A percentile compares a stretch with the other conserved stretches of the same genome.
Conservation (phyloP, 257 asterid species). For the Capsicum pubescens region DNA sequence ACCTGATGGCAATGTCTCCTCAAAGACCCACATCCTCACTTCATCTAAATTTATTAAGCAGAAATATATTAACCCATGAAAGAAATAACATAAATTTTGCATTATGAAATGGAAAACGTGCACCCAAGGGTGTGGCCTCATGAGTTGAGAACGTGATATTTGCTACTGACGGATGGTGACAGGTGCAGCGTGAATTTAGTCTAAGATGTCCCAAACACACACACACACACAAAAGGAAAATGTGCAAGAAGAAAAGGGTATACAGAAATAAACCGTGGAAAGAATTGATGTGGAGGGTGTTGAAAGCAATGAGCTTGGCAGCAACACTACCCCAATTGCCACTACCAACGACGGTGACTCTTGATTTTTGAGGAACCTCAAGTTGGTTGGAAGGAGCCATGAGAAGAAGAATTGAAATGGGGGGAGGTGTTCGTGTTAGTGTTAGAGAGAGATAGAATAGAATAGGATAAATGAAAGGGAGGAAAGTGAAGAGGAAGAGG, state of each 20-base stretch:
- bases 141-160: too few species aligned
- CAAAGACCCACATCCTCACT: conserved; percentile 90
- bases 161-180: too few species aligned
- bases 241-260: too few species aligned
- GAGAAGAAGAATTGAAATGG: background rate
- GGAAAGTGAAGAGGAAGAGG: background rate
- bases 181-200: too few species aligned
- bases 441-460: background rate
- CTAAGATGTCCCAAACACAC: too few species aligned
- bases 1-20: conserved; percentile 68
- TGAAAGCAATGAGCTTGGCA: conserved; percentile 85
- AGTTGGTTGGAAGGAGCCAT: conserved; percentile 49
- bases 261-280: conserved; percentile 58
- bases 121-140: too few species aligned
- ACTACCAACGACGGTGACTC: conserved; percentile 83
- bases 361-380: conserved; percentile 45
- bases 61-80: background rate
- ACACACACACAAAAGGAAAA: too few species aligned
- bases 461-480: background rate
- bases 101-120: background rate
- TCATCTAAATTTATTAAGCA: conserved; percentile 48
- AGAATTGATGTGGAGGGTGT: conserved; percentile 57
- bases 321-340: conserved; percentile 98
- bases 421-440: background rate
- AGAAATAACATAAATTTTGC: background rate